These are phyloP conservation scores for Pichia eremophila DNA, from an alignment of 805 yeast genomes.

Conservation along the genomic window DNA sequence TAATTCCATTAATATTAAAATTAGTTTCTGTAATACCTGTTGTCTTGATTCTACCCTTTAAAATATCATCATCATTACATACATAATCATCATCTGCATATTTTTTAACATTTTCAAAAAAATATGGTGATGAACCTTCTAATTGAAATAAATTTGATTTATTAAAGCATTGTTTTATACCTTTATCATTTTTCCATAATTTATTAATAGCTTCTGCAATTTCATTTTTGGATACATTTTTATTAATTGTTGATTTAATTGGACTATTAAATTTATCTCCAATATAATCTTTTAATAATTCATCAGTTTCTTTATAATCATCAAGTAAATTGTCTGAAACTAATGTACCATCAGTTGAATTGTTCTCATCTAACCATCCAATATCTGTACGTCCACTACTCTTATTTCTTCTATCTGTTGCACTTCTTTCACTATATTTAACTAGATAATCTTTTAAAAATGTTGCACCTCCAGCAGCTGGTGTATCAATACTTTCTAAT, in stretches of 20 bases:
- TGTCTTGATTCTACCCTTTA: conserved; percentile 87
- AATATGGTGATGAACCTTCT: conserved; percentile 75
- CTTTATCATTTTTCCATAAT: conserved; percentile 65
- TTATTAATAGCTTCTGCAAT: conserved; percentile 62
- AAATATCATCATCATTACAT: conserved; percentile 75
- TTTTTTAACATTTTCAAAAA: conserved; percentile 61
- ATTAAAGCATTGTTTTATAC: conserved; percentile 48
- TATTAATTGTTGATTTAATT: not conserved
- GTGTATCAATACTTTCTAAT: conserved; percentile 52
- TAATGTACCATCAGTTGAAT: conserved; percentile 4
- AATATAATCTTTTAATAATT: conserved; percentile 11
- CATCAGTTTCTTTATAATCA: conserved; percentile 11
- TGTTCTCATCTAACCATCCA: conserved; percentile 22
- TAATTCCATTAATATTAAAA: conserved; percentile 56
- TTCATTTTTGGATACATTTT: conserved; percentile 29
- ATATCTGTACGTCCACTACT: conserved; percentile 46
- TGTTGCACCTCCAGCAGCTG: conserved; percentile 55
- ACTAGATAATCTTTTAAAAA: conserved; percentile 56
- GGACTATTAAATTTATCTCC: conserved; percentile 10
- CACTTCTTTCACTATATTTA: conserved; percentile 48
- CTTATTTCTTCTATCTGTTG: conserved; percentile 37
- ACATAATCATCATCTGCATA: conserved; percentile 56
- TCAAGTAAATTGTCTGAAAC: conserved; percentile 5
- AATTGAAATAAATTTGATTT: conserved; percentile 73
- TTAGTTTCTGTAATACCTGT: conserved; percentile 89